These are phyloP conservation scores for Sclerotinia subarctica DNA, from an alignment of 2,329 filamentous ascomycete species.

Conservation along the genomic window DNA sequence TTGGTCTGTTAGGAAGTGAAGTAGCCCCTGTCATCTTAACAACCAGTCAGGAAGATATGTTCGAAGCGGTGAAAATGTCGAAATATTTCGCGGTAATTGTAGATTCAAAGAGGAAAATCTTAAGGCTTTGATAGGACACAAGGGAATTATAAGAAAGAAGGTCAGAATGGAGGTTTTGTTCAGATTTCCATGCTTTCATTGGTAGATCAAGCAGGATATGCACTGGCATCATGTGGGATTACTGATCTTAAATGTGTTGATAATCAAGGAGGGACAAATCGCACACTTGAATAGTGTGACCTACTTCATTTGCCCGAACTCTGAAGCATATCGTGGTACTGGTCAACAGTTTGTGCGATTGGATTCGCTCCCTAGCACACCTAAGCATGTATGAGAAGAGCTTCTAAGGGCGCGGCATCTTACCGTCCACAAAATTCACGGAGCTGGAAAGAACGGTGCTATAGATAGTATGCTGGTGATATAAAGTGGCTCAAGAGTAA, in stretches of 20 bases:
- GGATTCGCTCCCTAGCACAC: neutral
- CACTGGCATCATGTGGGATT: neutral
- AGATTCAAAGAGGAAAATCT: neutral
- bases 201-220: neutral
- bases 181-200: neutral
- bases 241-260: neutral
- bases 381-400: neutral
- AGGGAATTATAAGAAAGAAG: neutral
- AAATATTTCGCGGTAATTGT: too few relatives aligned
- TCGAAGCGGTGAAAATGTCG: too few relatives aligned
- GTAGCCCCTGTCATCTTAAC: too few relatives aligned
- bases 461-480: too few relatives aligned
- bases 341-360: neutral
- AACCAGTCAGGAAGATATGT: too few relatives aligned
- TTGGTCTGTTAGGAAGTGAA: too few relatives aligned
- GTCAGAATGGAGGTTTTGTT: neutral
- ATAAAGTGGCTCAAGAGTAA: too few relatives aligned
- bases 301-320: neutral
- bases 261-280: too few relatives aligned
- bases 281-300: neutral
- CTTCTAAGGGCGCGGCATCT: neutral
- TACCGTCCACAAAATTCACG: too few relatives aligned
- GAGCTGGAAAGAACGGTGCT: too few relatives aligned
- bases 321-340: neutral
- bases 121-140: neutral